Percentiles rank a stretch among this genome's conserved stretches.
These are phyloP conservation scores for Mollisia scopiformis DNA, from an alignment of 2,329 filamentous ascomycete genomes.

Conservation along the genomic window DNA sequence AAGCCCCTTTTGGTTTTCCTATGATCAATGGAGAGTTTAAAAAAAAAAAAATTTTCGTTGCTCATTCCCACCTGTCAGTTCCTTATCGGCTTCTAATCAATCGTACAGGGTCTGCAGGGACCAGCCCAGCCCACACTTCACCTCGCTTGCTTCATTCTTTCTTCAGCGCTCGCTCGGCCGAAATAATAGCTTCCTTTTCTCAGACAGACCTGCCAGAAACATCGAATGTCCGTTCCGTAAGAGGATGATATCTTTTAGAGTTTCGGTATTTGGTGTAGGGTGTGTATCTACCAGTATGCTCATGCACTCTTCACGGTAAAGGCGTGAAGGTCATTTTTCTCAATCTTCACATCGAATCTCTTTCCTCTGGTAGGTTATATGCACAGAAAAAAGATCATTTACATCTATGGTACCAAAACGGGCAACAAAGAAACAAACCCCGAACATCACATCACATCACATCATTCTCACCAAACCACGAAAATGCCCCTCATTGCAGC, in stretches of 20 bases:
- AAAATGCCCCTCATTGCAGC: not conserved
- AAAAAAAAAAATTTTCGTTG: too few relatives aligned
- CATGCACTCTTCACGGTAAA: too few relatives aligned
- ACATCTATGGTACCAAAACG: not conserved
- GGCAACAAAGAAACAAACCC: not conserved
- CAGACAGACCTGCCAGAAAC: constrained; percentile 26
- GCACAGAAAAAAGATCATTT: not conserved
- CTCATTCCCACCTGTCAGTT: constrained; percentile 8
- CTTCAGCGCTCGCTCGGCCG: constrained; percentile 9
- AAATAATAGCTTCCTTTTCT: constrained; percentile 2
- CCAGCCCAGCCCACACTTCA: too few relatives aligned
- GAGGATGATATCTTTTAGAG: not conserved
- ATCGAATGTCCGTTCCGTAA: constrained; percentile 19
- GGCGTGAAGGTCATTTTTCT: too few relatives aligned
- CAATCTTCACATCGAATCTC: too few relatives aligned
- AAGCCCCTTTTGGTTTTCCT: not conserved
- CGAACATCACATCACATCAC: not conserved
- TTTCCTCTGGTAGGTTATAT: too few relatives aligned
- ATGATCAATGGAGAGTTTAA: too few relatives aligned
- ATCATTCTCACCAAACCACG: constrained; percentile 1
- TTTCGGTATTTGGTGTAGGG: not conserved
- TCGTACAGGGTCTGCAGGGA: constrained; percentile 20
- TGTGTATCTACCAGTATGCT: too few relatives aligned
- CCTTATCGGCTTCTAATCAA: constrained; percentile 4
- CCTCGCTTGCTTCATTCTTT: too few relatives aligned